phyloP scores from a whole-genome alignment of 1,139 yeast genomes.

The Suhomyces bolitotheri region DNA sequence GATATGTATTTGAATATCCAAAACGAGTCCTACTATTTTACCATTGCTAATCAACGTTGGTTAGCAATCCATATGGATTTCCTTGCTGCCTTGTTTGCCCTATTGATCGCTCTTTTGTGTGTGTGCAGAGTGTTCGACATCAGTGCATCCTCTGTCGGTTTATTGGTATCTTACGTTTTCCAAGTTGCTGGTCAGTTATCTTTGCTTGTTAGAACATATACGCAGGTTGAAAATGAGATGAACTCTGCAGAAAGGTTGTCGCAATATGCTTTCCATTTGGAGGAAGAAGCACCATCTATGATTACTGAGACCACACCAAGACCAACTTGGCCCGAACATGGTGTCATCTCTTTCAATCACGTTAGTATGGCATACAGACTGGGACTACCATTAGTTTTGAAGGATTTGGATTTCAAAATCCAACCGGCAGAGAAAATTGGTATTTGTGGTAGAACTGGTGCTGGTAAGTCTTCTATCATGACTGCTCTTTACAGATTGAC shows the following conservation, averaged over 20 bases:
- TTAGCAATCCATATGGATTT: slow-evolving; percentile 62
- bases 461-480: slow-evolving; percentile 63
- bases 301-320: slow-evolving; percentile 54
- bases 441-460: slow-evolving; percentile 69
- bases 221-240: slow-evolving; percentile 80
- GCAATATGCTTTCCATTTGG: slow-evolving; percentile 57
- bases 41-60: slow-evolving; percentile 79
- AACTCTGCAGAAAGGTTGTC: slow-evolving; percentile 82
- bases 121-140: slow-evolving; percentile 63
- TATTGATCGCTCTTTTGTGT: slow-evolving; percentile 59
- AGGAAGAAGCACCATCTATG: slow-evolving; percentile 41
- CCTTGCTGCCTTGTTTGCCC: slow-evolving; percentile 37
- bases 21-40: slow-evolving; percentile 71
- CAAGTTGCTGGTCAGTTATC: slow-evolving; percentile 51
- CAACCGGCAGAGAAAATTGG: slow-evolving; percentile 64
- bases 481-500: slow-evolving; percentile 58
- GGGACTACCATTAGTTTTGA: slow-evolving; percentile 72
- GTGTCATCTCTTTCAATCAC: slow-evolving; percentile 54
- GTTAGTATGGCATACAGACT: slow-evolving; percentile 72
- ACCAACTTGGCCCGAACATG: slow-evolving; percentile 45
- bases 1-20: slow-evolving; percentile 55
- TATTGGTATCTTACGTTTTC: slow-evolving; percentile 61
- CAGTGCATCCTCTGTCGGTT: slow-evolving; percentile 67
- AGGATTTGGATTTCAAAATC: slow-evolving; percentile 48
- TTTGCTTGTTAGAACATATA: slow-evolving; percentile 51